These are phyloP conservation scores for Aspergillus pseudonomiae DNA, from an alignment of 2,329 filamentous ascomycete species.

Conservation along the genomic window DNA sequence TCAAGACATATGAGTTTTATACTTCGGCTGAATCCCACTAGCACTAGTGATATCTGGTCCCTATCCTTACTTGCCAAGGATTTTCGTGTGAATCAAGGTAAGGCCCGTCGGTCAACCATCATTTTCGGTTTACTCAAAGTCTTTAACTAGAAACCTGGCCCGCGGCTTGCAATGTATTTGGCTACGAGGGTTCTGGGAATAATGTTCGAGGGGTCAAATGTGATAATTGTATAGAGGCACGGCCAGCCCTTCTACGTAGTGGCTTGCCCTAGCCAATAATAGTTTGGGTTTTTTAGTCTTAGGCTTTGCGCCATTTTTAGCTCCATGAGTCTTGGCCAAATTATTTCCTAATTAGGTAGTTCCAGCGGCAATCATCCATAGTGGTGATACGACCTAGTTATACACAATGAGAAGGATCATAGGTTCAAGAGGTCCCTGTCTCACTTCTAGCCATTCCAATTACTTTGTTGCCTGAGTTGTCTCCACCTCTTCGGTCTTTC, in stretches of 20 bases:
- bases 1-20: neutral
- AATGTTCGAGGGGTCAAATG: neutral
- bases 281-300: neutral
- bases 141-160: too few species aligned
- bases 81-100: too few species aligned
- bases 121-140: too few species aligned
- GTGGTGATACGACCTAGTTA: neutral
- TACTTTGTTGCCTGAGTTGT: neutral
- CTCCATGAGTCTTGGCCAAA: neutral
- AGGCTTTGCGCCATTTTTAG: neutral
- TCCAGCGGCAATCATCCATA: neutral
- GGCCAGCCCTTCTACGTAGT: neutral
- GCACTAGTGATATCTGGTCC: too few species aligned
- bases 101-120: too few species aligned
- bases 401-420: neutral
- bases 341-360: neutral
- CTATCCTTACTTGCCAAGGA: too few species aligned
- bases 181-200: neutral
- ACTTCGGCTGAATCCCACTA: too few species aligned
- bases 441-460: neutral
- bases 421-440: neutral
- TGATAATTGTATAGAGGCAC: neutral
- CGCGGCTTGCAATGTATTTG: neutral
- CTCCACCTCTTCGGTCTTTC: neutral
- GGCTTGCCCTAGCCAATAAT: neutral